Evolutionary conservation across 176 grass and related monocot species (phyloP).

Genomic region (Urochloa ruziziensis): DNA sequence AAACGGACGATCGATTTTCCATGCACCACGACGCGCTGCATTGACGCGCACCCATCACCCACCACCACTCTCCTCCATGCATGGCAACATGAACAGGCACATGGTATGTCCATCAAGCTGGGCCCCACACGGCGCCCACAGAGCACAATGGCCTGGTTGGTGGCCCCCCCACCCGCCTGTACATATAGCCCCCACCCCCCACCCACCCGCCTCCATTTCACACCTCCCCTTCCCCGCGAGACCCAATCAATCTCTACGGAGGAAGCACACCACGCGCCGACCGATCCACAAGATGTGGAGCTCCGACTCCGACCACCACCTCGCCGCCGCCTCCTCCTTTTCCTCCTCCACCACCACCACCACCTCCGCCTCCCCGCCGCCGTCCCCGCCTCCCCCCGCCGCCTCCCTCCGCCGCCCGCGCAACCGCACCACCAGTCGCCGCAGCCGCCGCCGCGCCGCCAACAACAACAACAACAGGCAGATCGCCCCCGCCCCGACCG

Average conservation of each 20-base stretch:
- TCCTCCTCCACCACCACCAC: neutral
- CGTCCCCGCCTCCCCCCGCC: neutral
- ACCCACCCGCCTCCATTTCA: neutral
- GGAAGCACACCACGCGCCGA: neutral
- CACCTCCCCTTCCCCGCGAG: no score
- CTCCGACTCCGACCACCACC: constrained; percentile 27
- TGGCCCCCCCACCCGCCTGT: neutral
- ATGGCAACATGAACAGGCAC: neutral
- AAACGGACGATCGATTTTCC: neutral
- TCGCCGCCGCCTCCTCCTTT: neutral
- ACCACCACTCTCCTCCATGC: no score
- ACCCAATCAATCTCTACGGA: no score
- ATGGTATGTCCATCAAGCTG: neutral
- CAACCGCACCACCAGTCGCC: neutral
- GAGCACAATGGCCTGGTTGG: no score
- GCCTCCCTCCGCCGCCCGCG: neutral
- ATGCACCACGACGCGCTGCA: neutral
- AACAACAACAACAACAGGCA: neutral
- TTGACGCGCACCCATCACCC: neutral
- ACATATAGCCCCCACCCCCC: neutral
- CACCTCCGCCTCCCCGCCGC: neutral
- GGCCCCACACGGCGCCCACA: no score
- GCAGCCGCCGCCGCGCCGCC: neutral
- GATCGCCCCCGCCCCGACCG: neutral
- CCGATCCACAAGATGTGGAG: constrained; percentile 16